Base-by-base conservation (phyloP, 2,329 filamentous ascomycete species). In the Claviceps capensis region DNA sequence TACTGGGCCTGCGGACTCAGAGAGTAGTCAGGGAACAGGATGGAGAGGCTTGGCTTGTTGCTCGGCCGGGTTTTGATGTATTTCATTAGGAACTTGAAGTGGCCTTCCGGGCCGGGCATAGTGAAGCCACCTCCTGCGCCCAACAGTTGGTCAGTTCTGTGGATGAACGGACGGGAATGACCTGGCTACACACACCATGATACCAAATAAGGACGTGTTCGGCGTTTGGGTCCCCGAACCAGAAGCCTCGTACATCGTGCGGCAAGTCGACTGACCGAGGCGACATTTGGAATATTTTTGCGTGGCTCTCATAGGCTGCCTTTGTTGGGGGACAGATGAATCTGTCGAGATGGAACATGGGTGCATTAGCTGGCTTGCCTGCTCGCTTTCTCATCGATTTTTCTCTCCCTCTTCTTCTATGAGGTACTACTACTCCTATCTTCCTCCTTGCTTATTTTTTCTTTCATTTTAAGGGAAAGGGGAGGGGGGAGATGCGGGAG, bases 171-270 rank as follows among this genome's bases (percentile, higher is more conserved):
- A 11, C 22, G 8, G 6, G 8, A 40, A 40, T 14, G 8, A 8
- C 37, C 13, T 9, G 26, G 2, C 26, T 9, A 30, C 4, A 46
- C 54, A 42, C 42, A 59, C 57, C 58, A 16, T 59, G 58, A 47
- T 54, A 59, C 58, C 58, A 59, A 37, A 59, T 47, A 5, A 59
- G 50, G 8, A 59, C 58, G 11, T 54, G 47, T 13, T 52, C 44
- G 2, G 58, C 57, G 26, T 55, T 47, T 41, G 54, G 53, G 48
- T 58, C 49, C 6, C 58, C 57, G 2, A 59, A 55, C 58, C 58
- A 59, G 38, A 57, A 54, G 34, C 55, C 58, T 46, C 56, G 51
- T 1, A 50, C 57, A 6, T 54, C 57, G 48, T 58, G 52, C 4
- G 22, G 42, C 9, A 58, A 47, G 17, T 57, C 57, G 8, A 59